These are phyloP conservation scores for Xylariaceae sp. DNA, from an alignment of 2,329 filamentous ascomycete species.

Conservation along the genomic window DNA sequence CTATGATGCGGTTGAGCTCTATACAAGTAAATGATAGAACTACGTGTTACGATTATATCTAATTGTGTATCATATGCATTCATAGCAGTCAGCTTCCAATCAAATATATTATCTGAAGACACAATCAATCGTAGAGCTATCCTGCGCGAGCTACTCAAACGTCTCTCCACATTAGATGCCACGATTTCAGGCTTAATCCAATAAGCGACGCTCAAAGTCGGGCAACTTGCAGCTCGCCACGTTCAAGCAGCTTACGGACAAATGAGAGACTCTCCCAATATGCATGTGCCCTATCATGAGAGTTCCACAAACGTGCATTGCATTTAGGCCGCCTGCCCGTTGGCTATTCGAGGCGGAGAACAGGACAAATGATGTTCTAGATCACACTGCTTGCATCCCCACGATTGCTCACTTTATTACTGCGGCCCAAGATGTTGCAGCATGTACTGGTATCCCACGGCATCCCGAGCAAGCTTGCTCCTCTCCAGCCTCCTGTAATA, in stretches of 20 bases:
- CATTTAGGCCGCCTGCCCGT: constrained; percentile 24
- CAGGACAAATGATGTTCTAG: constrained; percentile 21
- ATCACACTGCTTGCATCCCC: constrained; percentile 25
- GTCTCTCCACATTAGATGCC: constrained; percentile 8
- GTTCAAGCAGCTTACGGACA: constrained; percentile 11
- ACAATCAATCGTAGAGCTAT: too few relatives aligned
- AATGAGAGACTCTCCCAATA: constrained; percentile 12
- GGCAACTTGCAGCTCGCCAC: constrained; percentile 15
- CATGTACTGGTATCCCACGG: not conserved
- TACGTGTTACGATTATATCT: too few relatives aligned
- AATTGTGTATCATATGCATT: too few relatives aligned
- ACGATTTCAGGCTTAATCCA: constrained; percentile 15
- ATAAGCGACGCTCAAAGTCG: constrained; percentile 10
- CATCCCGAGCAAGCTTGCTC: constrained; percentile 1
- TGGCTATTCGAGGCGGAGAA: constrained; percentile 19
- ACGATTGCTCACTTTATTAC: constrained; percentile 16
- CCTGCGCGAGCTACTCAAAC: too few relatives aligned
- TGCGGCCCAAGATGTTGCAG: constrained; percentile 10
- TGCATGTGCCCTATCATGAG: constrained; percentile 27
- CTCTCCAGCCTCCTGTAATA: constrained; percentile 8
- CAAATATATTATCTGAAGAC: too few relatives aligned
- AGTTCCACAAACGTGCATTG: constrained; percentile 21
- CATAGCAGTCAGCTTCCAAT: too few relatives aligned
- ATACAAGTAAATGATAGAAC: too few relatives aligned
- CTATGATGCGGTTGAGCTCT: too few relatives aligned